Conservation (phyloP, 169 alveolate species). For the Eimeria falciformis region DNA sequence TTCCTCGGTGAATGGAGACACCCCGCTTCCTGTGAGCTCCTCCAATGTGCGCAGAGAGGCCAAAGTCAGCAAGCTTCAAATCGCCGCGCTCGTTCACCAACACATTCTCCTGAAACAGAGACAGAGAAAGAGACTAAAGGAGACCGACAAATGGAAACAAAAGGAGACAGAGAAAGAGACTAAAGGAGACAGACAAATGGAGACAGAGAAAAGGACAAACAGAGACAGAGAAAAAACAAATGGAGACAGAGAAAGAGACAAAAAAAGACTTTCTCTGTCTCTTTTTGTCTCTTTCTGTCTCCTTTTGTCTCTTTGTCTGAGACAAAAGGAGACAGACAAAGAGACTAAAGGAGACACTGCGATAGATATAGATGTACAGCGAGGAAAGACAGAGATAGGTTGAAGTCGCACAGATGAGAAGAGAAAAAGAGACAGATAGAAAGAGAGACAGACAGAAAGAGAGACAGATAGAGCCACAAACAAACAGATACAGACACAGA, state of each 20-base stretch:
- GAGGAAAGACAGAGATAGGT: not conserved
- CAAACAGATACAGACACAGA: not conserved
- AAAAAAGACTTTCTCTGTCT: not conserved
- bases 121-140: not conserved
- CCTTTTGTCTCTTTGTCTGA: too few species aligned
- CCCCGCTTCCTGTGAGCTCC: constrained; percentile 81
- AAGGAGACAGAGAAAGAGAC: not conserved
- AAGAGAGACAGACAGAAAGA: not conserved
- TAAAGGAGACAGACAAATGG: not conserved
- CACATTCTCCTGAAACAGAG: constrained; percentile 82
- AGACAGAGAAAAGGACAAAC: not conserved
- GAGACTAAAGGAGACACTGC: not conserved
- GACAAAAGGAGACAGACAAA: not conserved
- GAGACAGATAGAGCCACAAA: not conserved
- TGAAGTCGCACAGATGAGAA: not conserved
- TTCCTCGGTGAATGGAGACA: constrained; percentile 80
- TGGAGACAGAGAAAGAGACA: too few species aligned
- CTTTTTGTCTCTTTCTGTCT: too few species aligned
- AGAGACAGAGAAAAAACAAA: not conserved
- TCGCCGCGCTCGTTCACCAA: constrained; percentile 86
- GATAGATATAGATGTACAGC: too few species aligned
- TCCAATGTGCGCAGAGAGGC: constrained; percentile 90
- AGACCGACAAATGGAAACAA: not conserved
- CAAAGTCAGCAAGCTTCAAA: constrained; percentile 90
- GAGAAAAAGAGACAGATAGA: not conserved